Base-by-base conservation (phyloP, 75 land plant genomes). In the Cryptomeria japonica region DNA sequence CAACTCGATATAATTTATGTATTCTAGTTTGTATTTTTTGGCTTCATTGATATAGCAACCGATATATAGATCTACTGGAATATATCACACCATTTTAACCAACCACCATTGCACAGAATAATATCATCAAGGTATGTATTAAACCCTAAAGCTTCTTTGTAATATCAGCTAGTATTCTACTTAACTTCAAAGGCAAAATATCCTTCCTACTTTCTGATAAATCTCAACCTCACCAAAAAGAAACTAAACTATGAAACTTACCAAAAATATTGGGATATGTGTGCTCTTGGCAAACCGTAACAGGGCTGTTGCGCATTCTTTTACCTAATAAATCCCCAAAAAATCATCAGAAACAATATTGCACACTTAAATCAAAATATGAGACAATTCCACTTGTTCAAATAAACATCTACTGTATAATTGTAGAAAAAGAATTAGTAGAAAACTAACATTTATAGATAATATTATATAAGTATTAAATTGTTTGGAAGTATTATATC, bases 271-370 rank as follows among this genome's bases (percentile, higher is more conserved):
- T 36, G 99, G 96, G n/a, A 96, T 91, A 56, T 91, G 88, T 37
- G 93, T 93, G 72, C 89, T 89, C 92, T 96, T 97, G 0, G 99
- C 94, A 88, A 92, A 93, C 3, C 94, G 92, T 85, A 96, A 87
- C 83, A 97, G 90, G 41, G 95, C 94, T 77, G 96, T 92, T 32
- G 99, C 95, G 87, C 99, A 97, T 86, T 97, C 99, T 87, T 89
- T 94, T 38, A 97, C 96, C 99, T 97, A 90, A 80, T 85, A n/a
- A 10, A 83, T 76, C 49, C 56, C 22, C 39, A 11, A 19, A 85
- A 34, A 32, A 80, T 77, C 4, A 78, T 80, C 22, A 80, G 83
- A 22, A 80, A 80, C 15, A 34, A 73, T 73, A 73, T 32, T 73
- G 36, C 37, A 22, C 37, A 32, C 12, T 32, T 12, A 32, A 73